Evolutionary conservation across 345 rosid genomes (phyloP).

Genomic region (Limnanthes douglasii): DNA sequence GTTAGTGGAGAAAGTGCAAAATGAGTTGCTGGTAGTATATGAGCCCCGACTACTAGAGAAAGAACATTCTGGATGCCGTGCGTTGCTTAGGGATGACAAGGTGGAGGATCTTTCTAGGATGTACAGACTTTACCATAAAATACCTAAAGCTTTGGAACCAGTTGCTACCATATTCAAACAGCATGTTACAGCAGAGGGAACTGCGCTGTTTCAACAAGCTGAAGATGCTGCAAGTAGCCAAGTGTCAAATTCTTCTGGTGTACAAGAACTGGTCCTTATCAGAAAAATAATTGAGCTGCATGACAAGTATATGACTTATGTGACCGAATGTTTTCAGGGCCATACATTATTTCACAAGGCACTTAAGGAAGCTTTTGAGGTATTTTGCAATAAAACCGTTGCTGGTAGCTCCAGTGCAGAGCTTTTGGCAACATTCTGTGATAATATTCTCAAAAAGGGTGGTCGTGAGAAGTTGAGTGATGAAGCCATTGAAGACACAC

Average conservation of each 20-base stretch:
- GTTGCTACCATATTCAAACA: slow-evolving; percentile 76
- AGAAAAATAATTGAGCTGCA: slow-evolving; percentile 75
- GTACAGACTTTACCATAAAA: slow-evolving; percentile 77
- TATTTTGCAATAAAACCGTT: slow-evolving; percentile 23
- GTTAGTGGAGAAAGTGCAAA: slow-evolving; percentile 91
- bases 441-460: slow-evolving; percentile 25
- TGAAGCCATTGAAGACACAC: slow-evolving; percentile 26
- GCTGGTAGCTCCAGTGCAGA: slow-evolving; percentile 28
- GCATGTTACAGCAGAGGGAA: slow-evolving; percentile 89
- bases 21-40: slow-evolving; percentile 53
- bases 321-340: slow-evolving; percentile 59
- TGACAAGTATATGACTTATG: slow-evolving; percentile 71
- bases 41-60: slow-evolving; percentile 68
- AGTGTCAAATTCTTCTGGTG: too few relatives aligned
- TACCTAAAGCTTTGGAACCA: slow-evolving; percentile 65
- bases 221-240: slow-evolving; percentile 80
- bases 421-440: slow-evolving; percentile 22
- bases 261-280: slow-evolving; percentile 74
- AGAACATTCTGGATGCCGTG: slow-evolving; percentile 82
- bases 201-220: slow-evolving; percentile 76
- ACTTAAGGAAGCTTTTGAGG: slow-evolving; percentile 25
- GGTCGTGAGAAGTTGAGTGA: slow-evolving; percentile 25
- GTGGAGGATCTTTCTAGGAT: slow-evolving; percentile 95
- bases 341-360: slow-evolving; percentile 77
- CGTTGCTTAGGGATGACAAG: slow-evolving; percentile 87